Base-by-base conservation (phyloP, 2,329 filamentous ascomycete genomes). In the Claviceps quebecensis region DNA sequence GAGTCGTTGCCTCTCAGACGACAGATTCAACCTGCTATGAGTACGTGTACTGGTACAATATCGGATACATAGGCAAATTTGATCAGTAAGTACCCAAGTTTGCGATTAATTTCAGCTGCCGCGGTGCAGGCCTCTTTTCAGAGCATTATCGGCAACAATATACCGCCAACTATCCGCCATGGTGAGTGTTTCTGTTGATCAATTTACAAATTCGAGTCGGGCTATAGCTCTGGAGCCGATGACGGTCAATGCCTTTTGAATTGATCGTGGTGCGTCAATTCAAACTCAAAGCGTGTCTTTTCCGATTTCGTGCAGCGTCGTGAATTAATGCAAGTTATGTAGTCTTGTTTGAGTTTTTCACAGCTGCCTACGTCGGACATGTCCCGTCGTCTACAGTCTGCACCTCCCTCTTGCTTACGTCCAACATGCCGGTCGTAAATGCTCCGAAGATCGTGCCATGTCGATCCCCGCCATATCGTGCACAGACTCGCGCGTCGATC, bases 141-240 rank as follows among this genome's bases (percentile, higher is more conserved):
- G 5, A 70, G 67, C 55, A 87, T 84, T 26, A 8, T 77, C 71
- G 4, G 80, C 81, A 2, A 58, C 64, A 1, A 70, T 72, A 59
- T 82, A 76, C 46, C 77, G 69, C 71, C 74, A 84, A 59, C 80
- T 74, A 37, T 83, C 82, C 56, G 76, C 76, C 70, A 86, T 77
- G 16, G 69, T 59, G 17, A 84, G 65, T 6, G 69, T 66, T 52
- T 77, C 68, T 1, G 62, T 56, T 36, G 66, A 63, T 46, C 73
- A 73, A 13, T 63, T 56, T 0, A 62, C 57, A 17, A 76, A 77
- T n/a, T 67, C 74, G 60, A 86, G 84, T 0, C 71, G 75, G 9
- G 75, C 75, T 1, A 71, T 73, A 40, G 76, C 76, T 59, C 79
- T 80, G 51, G 72, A 75, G 37, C 71, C 69, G 8, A 74, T 57